Evolutionary conservation across 2,329 filamentous ascomycete genomes (phyloP).

Genomic region (Lecanicillium sp.): DNA sequence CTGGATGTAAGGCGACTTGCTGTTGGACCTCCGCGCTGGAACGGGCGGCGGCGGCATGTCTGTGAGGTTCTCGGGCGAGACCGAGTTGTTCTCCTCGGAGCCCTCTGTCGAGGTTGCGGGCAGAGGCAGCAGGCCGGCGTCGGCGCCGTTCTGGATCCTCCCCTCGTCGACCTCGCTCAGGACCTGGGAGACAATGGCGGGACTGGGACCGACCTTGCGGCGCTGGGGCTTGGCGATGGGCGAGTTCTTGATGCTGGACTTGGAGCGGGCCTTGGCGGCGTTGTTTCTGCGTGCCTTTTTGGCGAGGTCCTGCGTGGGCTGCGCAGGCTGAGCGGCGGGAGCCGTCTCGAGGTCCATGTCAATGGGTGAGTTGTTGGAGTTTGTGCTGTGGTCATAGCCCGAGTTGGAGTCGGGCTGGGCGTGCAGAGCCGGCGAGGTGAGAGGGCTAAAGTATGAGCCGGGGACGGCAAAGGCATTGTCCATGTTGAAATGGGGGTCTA

Average conservation of each 20-base stretch:
- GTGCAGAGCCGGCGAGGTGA: constrained; percentile 74
- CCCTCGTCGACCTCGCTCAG: constrained; percentile 47
- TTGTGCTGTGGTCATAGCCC: constrained; percentile 40
- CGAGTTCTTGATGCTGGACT: constrained; percentile 58
- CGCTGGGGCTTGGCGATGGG: constrained; percentile 65
- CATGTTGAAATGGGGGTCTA: constrained; percentile 63
- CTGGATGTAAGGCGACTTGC: constrained; percentile 61
- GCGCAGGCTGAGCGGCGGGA: constrained; percentile 25
- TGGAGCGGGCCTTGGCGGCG: constrained; percentile 44
- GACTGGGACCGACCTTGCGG: constrained; percentile 46
- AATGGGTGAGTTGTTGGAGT: constrained; percentile 47
- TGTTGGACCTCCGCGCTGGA: constrained; percentile 57
- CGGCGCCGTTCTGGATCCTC: constrained; percentile 29
- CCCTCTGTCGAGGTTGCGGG: constrained; percentile 42
- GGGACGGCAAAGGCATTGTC: constrained; percentile 57
- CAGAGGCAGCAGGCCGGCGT: constrained; percentile 32
- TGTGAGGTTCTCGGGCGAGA: constrained; percentile 56
- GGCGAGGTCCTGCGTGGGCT: constrained; percentile 39
- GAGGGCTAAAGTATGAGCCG: constrained; percentile 72
- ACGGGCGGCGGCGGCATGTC: constrained; percentile 65
- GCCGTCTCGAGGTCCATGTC: constrained; percentile 50
- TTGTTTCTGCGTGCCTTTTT: constrained; percentile 50
- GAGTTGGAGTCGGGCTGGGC: constrained; percentile 55
- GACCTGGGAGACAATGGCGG: constrained; percentile 50
- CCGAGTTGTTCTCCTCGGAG: constrained; percentile 59